These are phyloP conservation scores for Pythium monospermum DNA, from an alignment of 352 stramenopile genomes.

Conservation along the genomic window DNA sequence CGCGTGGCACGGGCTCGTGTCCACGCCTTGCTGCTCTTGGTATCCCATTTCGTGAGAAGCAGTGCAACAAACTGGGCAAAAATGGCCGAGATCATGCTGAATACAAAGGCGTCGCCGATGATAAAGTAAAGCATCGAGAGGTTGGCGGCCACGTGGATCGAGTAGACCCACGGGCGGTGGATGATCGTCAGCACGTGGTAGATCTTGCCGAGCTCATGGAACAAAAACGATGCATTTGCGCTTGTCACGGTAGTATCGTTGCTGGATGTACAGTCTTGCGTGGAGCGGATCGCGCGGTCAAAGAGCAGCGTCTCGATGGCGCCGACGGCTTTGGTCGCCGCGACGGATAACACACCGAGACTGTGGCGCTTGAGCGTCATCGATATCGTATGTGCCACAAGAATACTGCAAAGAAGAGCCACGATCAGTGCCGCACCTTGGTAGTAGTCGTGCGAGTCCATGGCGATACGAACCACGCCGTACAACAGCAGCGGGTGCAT, in stretches of 20 bases:
- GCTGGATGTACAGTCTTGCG: background rate
- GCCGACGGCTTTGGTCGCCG: constrained; percentile 11
- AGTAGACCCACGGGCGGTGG: constrained; percentile 15
- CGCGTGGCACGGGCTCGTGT: constrained; percentile 6
- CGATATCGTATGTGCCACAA: background rate
- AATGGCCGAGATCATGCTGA: constrained; percentile 17
- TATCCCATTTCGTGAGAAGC: constrained; percentile 8
- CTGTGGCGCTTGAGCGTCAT: constrained; percentile 12
- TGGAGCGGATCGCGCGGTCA: constrained; percentile 7
- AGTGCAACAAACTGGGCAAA: constrained; percentile 12
- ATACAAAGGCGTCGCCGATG: constrained; percentile 18
- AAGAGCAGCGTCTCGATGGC: constrained; percentile 21
- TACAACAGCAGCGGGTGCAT: constrained; percentile 21
- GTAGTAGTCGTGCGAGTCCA: background rate
- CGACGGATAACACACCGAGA: constrained; percentile 3
- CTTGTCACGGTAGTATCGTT: background rate
- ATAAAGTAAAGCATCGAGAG: constrained; percentile 16
- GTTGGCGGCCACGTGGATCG: constrained; percentile 7
- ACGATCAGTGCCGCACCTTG: constrained; percentile 6
- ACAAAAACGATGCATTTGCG: constrained; percentile 15
- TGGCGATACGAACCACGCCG: constrained; percentile 11
- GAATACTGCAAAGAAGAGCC: constrained; percentile 3
- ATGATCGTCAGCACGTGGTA: constrained; percentile 18
- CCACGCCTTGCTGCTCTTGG: constrained; percentile 8
- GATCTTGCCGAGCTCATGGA: constrained; percentile 21